Evolutionary conservation across 2,329 filamentous ascomycete genomes (phyloP).

Genomic region (Fusarium musae): DNA sequence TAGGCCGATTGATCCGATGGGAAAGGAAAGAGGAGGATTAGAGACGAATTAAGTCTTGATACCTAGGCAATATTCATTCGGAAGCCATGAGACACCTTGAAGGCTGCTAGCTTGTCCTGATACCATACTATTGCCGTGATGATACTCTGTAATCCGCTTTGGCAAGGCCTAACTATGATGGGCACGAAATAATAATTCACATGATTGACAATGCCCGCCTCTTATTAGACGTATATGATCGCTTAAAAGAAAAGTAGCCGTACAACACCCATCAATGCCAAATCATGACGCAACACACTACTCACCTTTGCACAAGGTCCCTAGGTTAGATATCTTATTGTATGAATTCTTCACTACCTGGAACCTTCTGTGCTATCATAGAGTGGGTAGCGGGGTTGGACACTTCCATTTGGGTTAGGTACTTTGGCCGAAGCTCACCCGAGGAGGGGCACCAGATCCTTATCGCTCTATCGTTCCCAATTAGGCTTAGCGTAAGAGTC

Average conservation of each 20-base stretch:
- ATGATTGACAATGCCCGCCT: background rate
- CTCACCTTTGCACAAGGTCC: background rate
- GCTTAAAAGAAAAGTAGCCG: background rate
- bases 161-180: background rate
- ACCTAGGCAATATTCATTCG: background rate
- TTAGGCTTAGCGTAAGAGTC: constrained; percentile 54
- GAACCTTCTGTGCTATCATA: background rate
- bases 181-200: background rate
- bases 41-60: background rate
- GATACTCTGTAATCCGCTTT: background rate
- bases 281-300: background rate
- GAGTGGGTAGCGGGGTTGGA: background rate
- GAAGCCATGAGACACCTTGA: background rate
- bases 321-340: background rate
- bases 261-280: background rate
- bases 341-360: background rate
- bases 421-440: constrained; percentile 43
- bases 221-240: background rate
- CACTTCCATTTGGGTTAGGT: background rate
- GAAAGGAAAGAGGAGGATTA: background rate
- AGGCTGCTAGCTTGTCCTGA: background rate
- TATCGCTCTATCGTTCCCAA: constrained; percentile 54
- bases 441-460: constrained; percentile 50
- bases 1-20: background rate
- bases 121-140: background rate